phyloP scores from a whole-genome alignment of 768 basidiomycete genomes.

The Podaxis sp. region DNA sequence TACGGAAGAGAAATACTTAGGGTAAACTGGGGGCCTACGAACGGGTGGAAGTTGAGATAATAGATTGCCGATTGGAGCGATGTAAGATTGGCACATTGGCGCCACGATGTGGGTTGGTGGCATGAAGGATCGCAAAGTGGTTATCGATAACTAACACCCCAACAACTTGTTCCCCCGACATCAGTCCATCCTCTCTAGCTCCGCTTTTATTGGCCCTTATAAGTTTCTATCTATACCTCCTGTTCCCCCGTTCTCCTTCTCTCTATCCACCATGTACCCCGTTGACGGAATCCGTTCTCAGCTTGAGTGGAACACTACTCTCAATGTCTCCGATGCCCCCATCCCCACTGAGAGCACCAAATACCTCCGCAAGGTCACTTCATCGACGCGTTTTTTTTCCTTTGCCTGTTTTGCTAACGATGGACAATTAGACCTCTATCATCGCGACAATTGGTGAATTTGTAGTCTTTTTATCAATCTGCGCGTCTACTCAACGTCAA shows the following conservation, averaged over 20 bases:
- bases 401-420: constrained; percentile 10
- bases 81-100: background rate
- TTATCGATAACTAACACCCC: constrained; percentile 23
- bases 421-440: constrained; percentile 75
- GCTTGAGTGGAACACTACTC: constrained; percentile 87
- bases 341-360: constrained; percentile 77
- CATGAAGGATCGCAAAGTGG: background rate
- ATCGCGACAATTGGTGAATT: constrained; percentile 93
- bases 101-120: background rate
- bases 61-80: background rate
- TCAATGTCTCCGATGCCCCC: constrained; percentile 69
- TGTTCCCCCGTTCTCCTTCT: constrained; percentile 17
- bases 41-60: background rate
- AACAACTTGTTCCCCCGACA: constrained; percentile 17
- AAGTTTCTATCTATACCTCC: constrained; percentile 6
- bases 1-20: too few species aligned
- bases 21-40: background rate
- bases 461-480: constrained; percentile 11
- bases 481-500: constrained; percentile 10
- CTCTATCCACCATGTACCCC: constrained; percentile 43
- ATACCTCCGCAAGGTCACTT: constrained; percentile 82
- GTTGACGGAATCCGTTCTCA: constrained; percentile 68
- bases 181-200: constrained; percentile 19
- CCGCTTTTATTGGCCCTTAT: constrained; percentile 13
- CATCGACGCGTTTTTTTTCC: background rate